phyloP scores from a whole-genome alignment of 306 rosid genomes.

The Vigna reflexopilosa region DNA sequence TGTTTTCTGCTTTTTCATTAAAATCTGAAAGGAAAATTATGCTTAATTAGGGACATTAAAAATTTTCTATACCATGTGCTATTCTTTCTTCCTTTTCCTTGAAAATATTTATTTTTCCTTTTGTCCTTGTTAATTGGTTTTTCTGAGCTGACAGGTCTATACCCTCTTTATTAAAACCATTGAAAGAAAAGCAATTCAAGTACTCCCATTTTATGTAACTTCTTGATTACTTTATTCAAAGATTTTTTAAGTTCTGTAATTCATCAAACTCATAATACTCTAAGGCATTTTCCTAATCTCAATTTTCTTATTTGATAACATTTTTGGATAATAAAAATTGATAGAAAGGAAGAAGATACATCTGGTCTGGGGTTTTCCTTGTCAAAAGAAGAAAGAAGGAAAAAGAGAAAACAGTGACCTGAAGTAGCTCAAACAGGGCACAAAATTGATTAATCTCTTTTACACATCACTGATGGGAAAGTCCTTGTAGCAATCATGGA shows the following conservation, averaged over 20 bases:
- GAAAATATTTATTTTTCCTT: neutral
- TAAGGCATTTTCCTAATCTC: neutral
- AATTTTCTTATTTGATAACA: neutral
- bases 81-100: constrained; percentile 9
- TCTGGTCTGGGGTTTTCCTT: neutral
- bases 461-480: neutral
- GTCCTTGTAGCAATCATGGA: neutral
- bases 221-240: neutral
- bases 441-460: neutral
- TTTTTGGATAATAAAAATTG: neutral
- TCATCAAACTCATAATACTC: neutral
- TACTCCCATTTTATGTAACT: constrained; percentile 2
- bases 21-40: neutral
- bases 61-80: neutral
- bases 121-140: neutral
- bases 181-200: constrained; percentile 1
- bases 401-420: neutral
- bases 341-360: neutral
- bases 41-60: neutral
- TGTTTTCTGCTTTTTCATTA: constrained; percentile 9
- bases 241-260: neutral
- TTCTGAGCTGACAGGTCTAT: neutral
- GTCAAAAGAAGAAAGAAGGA: neutral
- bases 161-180: neutral
- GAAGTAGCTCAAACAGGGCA: neutral